phyloP scores from a whole-genome alignment of 1,284 basidiomycete species.

The Ceratobasidium sp. region DNA sequence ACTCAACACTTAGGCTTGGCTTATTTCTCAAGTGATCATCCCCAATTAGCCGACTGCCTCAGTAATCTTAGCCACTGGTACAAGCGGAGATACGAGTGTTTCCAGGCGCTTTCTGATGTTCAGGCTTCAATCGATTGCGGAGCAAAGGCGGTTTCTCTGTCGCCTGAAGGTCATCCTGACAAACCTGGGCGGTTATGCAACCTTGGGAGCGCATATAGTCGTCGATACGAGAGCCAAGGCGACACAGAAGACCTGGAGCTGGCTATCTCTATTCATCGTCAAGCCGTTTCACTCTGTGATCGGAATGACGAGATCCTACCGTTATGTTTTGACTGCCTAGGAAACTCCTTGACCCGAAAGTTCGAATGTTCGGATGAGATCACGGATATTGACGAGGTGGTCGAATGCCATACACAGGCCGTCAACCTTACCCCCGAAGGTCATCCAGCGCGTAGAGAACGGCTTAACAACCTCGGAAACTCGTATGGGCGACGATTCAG shows the following conservation, averaged over 20 bases:
- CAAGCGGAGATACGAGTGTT: neutral
- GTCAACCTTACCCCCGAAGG: neutral
- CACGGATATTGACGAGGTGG: neutral
- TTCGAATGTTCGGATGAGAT: neutral
- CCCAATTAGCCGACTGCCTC: neutral
- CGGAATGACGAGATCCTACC: neutral
- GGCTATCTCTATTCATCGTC: neutral
- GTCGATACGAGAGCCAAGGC: neutral
- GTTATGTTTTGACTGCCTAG: neutral
- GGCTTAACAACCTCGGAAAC: neutral
- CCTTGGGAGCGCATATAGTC: constrained; percentile 1
- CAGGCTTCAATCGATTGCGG: neutral
- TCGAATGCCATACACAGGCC: neutral
- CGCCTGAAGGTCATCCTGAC: neutral
- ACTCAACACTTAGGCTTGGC: neutral
- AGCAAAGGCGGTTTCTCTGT: neutral
- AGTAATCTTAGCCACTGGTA: constrained; percentile 1
- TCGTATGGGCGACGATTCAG: neutral
- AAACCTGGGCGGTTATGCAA: neutral
- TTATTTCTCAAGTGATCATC: neutral
- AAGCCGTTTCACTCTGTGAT: neutral
- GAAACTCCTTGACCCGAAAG: neutral
- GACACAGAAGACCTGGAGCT: neutral
- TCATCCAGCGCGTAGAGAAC: neutral
- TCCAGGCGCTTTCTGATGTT: neutral